These are phyloP conservation scores for Crithidia mellificae DNA, from an alignment of 208 protist genomes.

Conservation along the genomic window DNA sequence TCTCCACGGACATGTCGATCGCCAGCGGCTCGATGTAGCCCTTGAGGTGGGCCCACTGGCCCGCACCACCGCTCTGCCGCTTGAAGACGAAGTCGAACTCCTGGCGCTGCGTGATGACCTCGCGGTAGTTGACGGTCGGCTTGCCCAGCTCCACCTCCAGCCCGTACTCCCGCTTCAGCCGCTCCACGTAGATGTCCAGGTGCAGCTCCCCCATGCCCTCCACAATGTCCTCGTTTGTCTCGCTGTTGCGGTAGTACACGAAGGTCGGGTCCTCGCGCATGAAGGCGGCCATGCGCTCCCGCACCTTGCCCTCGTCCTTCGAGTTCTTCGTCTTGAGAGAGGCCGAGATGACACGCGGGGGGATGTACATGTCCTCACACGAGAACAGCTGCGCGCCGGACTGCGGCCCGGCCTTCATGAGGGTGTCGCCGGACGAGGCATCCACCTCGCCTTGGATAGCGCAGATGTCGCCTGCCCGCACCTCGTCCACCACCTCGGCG, in stretches of 20 bases:
- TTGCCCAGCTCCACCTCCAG: constrained; percentile 91
- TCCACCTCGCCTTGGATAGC: constrained; percentile 98
- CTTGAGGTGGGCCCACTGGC: constrained; percentile 97
- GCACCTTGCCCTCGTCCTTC: constrained; percentile 70
- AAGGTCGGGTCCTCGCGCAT: constrained; percentile 98
- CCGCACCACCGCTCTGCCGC: constrained; percentile 98
- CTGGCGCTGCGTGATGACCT: constrained; percentile 88
- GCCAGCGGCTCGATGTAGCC: constrained; percentile 91
- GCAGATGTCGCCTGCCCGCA: constrained; percentile 97
- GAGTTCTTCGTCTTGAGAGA: constrained; percentile 92
- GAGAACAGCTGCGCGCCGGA: constrained; percentile 64
- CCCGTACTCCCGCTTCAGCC: constrained; percentile 94
- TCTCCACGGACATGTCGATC: constrained; percentile 91
- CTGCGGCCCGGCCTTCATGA: constrained; percentile 86
- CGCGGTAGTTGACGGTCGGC: constrained; percentile 97
- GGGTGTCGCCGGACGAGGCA: constrained; percentile 96
- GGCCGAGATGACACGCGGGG: constrained; percentile 98
- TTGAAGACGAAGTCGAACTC: constrained; percentile 98
- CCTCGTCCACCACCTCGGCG: constrained; percentile 93
- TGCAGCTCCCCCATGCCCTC: constrained; percentile 98
- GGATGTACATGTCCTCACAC: constrained; percentile 97
- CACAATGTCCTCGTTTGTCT: constrained; percentile 95
- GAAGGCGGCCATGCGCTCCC: constrained; percentile 90
- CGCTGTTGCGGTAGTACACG: constrained; percentile 90
- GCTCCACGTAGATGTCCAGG: constrained; percentile 97